Evolutionary conservation across 257 asterid species (phyloP).

Genomic region (Fraxinus excelsior): DNA sequence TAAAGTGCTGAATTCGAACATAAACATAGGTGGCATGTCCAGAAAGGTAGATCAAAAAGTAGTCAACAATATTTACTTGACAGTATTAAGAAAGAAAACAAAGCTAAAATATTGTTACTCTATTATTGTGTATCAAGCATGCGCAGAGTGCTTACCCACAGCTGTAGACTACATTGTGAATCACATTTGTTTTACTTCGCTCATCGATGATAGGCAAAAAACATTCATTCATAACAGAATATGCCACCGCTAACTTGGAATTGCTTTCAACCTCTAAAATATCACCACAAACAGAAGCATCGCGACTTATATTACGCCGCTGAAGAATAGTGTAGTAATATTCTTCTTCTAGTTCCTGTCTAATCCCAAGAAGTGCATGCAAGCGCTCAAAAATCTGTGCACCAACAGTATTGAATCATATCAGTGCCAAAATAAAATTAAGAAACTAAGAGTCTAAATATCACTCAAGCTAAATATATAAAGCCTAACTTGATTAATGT

Average conservation of each 20-base stretch:
- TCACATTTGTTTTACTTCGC: slow-evolving; percentile 64
- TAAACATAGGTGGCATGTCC: not conserved
- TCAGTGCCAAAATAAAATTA: slow-evolving; percentile 27
- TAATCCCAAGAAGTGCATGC: slow-evolving; percentile 66
- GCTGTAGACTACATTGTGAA: slow-evolving; percentile 61
- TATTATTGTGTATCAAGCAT: slow-evolving; percentile 10
- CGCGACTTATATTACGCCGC: slow-evolving; percentile 44
- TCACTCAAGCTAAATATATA: not conserved
- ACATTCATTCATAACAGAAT: slow-evolving; percentile 61
- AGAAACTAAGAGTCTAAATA: not conserved
- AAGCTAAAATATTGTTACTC: not conserved
- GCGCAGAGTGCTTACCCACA: slow-evolving; percentile 51
- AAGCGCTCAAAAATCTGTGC: slow-evolving; percentile 65
- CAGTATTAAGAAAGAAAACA: not conserved
- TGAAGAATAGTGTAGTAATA: slow-evolving; percentile 74
- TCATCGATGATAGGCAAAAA: slow-evolving; percentile 60
- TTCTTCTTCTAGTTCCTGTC: slow-evolving; percentile 70
- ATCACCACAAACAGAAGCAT: slow-evolving; percentile 38
- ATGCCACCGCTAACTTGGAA: slow-evolving; percentile 66
- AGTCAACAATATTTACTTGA: not conserved
- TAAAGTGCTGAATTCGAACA: not conserved
- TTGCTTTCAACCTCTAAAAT: slow-evolving; percentile 48
- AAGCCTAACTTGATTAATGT: not conserved
- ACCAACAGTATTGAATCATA: slow-evolving; percentile 29
- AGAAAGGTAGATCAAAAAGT: not conserved